phyloP scores from a whole-genome alignment of 179 eudicot species.

The Nepenthes alata region DNA sequence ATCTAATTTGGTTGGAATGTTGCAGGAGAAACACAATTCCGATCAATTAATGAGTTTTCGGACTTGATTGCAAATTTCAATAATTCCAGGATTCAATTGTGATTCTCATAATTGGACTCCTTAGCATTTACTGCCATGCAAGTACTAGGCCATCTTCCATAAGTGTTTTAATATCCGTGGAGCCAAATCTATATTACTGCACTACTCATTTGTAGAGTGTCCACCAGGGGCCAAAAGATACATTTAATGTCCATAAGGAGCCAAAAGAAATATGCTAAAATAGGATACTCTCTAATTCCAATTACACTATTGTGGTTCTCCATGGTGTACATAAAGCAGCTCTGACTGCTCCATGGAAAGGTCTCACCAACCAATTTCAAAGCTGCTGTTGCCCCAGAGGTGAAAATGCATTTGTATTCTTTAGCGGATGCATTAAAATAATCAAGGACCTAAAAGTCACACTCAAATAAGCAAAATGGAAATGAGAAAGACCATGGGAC shows the following conservation, averaged over 20 bases:
- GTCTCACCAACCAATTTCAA: slow-evolving; percentile 86
- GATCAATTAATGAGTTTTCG: no score
- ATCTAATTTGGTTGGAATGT: no score
- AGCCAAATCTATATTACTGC: neutral
- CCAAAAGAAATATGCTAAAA: neutral
- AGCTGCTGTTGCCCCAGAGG: slow-evolving; percentile 94
- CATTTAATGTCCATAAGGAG: neutral
- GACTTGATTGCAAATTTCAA: no score
- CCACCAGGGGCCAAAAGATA: neutral
- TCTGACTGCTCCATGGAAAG: slow-evolving; percentile 82
- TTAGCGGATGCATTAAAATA: slow-evolving; percentile 76
- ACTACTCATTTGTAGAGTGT: neutral
- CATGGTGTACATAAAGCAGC: slow-evolving; percentile 81
- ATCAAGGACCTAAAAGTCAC: slow-evolving; percentile 51
- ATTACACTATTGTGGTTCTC: slow-evolving; percentile 96
- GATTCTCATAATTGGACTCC: no score
- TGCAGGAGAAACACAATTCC: no score
- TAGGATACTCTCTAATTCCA: slow-evolving; percentile 96
- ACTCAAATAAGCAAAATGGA: slow-evolving; percentile 9
- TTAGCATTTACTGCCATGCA: no score
- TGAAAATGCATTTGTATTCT: slow-evolving; percentile 83
- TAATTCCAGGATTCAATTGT: no score
- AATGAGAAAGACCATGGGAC: neutral
- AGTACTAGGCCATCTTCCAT: neutral
- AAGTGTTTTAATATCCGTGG: neutral